Conservation (phyloP, 1,284 basidiomycete genomes). For the Moesziomyces sp. region DNA sequence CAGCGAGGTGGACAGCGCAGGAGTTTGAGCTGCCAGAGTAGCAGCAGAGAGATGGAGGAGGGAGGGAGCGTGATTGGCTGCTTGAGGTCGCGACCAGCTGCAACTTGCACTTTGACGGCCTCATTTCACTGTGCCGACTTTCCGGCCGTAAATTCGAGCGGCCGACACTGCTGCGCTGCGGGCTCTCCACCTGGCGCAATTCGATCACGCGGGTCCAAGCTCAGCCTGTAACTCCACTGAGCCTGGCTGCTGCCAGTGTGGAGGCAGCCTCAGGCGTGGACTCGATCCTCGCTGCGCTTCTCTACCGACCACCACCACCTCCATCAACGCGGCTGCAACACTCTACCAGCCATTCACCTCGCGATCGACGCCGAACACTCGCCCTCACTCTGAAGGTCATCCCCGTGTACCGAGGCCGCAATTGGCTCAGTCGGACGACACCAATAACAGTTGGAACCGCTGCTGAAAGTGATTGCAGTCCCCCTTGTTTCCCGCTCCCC, state of each 20-base stretch:
- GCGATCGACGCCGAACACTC: too few species aligned
- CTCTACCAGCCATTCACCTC: too few species aligned
- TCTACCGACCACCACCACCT: too few species aligned
- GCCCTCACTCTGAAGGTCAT: too few species aligned
- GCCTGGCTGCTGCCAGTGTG: background rate
- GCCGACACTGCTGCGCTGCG: too few species aligned
- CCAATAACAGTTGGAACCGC: background rate
- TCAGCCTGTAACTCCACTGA: background rate
- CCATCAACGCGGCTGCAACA: too few species aligned
- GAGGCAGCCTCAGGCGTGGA: background rate
- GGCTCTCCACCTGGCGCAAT: background rate
- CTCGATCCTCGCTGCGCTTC: too few species aligned
- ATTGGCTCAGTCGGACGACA: background rate
- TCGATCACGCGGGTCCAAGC: background rate
- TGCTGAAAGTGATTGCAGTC: background rate
- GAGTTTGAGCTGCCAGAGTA: background rate
- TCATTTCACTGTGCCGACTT: background rate
- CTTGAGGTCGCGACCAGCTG: background rate
- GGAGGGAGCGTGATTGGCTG: slow-evolving; percentile 20
- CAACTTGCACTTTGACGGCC: background rate
- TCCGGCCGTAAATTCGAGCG: background rate
- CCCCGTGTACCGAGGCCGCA: too few species aligned
- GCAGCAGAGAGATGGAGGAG: background rate
- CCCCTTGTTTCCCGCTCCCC: background rate
- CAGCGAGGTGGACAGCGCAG: background rate